Evolutionary conservation across 768 basidiomycete species (phyloP).

Genomic region (Epithele typhae): DNA sequence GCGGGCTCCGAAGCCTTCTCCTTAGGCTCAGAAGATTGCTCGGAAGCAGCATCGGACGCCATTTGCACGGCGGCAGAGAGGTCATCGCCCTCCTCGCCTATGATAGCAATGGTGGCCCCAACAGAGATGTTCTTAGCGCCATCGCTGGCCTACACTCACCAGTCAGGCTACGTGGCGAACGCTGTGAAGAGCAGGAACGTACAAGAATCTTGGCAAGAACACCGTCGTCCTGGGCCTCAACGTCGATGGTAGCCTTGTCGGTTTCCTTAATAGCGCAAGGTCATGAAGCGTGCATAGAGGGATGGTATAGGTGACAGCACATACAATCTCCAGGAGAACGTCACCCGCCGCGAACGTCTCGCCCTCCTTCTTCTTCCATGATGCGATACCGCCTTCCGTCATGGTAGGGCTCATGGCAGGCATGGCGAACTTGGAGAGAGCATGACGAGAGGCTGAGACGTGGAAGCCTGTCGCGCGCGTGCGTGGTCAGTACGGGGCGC

Average conservation of each 20-base stretch:
- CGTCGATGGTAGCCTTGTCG: constrained; percentile 99
- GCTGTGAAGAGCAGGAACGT: constrained; percentile 28
- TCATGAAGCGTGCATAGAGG: constrained; percentile 9
- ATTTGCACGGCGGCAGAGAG: constrained; percentile 75
- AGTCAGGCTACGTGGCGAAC: constrained; percentile 3
- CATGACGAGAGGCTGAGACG: constrained; percentile 72
- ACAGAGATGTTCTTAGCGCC: constrained; percentile 87
- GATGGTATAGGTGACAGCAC: constrained; percentile 24
- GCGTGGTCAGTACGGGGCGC: neutral
- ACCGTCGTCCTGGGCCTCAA: constrained; percentile 98
- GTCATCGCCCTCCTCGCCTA: constrained; percentile 96
- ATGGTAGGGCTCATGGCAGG: constrained; percentile 99
- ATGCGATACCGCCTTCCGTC: constrained; percentile 98
- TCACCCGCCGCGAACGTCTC: constrained; percentile 87
- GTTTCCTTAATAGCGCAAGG: constrained; percentile 72
- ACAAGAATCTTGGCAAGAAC: constrained; percentile 96
- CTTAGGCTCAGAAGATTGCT: constrained; percentile 27
- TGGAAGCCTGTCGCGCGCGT: constrained; percentile 61
- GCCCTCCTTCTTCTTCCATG: constrained; percentile 97
- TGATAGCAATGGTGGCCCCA: constrained; percentile 84
- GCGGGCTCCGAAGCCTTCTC: constrained; percentile 39
- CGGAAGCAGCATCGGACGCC: constrained; percentile 57
- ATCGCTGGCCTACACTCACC: constrained; percentile 54
- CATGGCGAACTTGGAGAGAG: constrained; percentile 87
- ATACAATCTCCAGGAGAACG: constrained; percentile 91